A percentile compares a stretch with the other conserved stretches of the same genome.
Evolutionary conservation across 2,329 filamentous ascomycete genomes (phyloP).

Genomic region (Neonectria punicea): DNA sequence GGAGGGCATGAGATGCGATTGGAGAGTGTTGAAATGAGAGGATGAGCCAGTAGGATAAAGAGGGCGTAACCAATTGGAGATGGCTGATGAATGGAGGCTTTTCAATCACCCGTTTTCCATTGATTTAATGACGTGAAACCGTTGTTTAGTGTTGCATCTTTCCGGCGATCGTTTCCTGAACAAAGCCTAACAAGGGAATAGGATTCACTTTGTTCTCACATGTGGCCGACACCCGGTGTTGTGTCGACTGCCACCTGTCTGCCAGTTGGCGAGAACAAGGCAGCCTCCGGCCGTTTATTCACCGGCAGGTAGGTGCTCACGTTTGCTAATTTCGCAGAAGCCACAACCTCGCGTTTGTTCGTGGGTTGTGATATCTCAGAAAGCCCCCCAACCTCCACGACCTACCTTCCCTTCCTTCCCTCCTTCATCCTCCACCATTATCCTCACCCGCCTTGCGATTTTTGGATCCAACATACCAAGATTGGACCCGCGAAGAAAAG

Average conservation of each 20-base stretch:
- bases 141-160: neutral
- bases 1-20: neutral
- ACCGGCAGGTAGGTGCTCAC: neutral
- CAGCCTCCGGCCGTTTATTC: neutral
- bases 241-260: neutral
- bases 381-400: too few relatives aligned
- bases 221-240: neutral
- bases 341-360: neutral
- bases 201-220: neutral
- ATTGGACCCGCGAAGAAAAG: neutral
- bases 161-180: neutral
- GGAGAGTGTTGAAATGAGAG: neutral
- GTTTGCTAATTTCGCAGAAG: neutral
- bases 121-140: neutral
- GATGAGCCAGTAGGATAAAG: neutral
- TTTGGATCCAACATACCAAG: neutral
- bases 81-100: constrained; percentile 10
- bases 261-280: neutral
- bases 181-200: neutral
- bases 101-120: neutral
- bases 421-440: neutral
- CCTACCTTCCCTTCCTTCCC: neutral
- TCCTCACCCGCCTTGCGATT: neutral
- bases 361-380: neutral
- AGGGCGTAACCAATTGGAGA: neutral